Evolutionary conservation across 2,329 filamentous ascomycete species (phyloP).

Genomic region (Bipolaris bicolor): DNA sequence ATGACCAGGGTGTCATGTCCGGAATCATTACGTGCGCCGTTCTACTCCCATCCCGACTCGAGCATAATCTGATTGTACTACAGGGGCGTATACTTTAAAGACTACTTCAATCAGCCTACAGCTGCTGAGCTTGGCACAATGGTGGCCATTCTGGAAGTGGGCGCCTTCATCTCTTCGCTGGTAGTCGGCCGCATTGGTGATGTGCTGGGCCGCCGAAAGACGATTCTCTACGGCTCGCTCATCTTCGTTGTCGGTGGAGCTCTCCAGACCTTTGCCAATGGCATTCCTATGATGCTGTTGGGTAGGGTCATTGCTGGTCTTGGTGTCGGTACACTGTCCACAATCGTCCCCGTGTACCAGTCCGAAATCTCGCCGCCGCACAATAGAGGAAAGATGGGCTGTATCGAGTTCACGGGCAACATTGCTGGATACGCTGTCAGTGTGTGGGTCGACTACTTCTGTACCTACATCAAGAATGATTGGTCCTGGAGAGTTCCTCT

Average conservation of each 20-base stretch:
- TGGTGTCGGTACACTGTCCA: constrained; percentile 58
- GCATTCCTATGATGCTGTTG: constrained; percentile 83
- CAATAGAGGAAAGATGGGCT: constrained; percentile 92
- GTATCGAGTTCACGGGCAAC: constrained; percentile 98
- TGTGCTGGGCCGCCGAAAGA: constrained; percentile 84
- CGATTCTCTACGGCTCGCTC: constrained; percentile 90
- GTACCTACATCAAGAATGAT: constrained; percentile 84
- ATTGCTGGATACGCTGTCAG: constrained; percentile 95
- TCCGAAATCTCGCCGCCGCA: constrained; percentile 81
- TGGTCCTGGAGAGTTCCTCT: constrained; percentile 90
- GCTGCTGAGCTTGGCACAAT: constrained; percentile 91
- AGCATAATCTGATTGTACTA: constrained; percentile 35
- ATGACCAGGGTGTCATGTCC: constrained; percentile 91
- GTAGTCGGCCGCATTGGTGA: constrained; percentile 88
- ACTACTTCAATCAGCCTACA: constrained; percentile 90
- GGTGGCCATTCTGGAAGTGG: constrained; percentile 95
- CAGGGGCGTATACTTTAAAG: constrained; percentile 85
- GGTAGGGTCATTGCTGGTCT: constrained; percentile 59
- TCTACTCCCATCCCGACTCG: constrained; percentile 27
- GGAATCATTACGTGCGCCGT: constrained; percentile 69
- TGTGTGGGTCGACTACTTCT: constrained; percentile 98
- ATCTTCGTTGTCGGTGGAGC: constrained; percentile 86
- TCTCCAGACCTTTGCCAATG: constrained; percentile 79
- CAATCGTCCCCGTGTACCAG: constrained; percentile 61
- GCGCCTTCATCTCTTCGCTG: constrained; percentile 88